phyloP scores from a whole-genome alignment of 75 land plant species.

The Adiantum capillusveneris region DNA sequence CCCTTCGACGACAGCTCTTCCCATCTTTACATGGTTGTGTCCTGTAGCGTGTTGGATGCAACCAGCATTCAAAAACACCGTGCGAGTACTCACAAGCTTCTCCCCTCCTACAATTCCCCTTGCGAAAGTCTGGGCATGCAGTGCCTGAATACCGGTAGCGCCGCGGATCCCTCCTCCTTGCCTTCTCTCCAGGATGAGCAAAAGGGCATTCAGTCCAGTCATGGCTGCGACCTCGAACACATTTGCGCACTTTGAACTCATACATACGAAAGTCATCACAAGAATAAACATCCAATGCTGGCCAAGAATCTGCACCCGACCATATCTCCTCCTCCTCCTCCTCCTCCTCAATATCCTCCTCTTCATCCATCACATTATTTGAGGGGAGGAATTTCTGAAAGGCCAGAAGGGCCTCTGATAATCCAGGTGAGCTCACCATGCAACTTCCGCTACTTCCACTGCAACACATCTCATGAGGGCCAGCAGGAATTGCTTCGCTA shows the following conservation, averaged over 20 bases:
- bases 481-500: no score
- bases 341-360: neutral
- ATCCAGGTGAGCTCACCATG: no score
- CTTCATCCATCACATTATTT: neutral
- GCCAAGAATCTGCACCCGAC: conserved; percentile 22
- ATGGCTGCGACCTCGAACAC: conserved; percentile 61
- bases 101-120: conserved; percentile 52
- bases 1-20: conserved; percentile 38
- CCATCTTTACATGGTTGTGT: conserved; percentile 83
- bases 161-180: conserved; percentile 61
- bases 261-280: conserved; percentile 74
- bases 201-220: conserved; percentile 83
- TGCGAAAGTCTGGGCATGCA: conserved; percentile 66
- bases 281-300: conserved; percentile 43
- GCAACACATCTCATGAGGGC: no score
- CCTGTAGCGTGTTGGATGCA: conserved; percentile 70
- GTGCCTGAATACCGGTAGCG: conserved; percentile 58
- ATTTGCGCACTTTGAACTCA: conserved; percentile 63
- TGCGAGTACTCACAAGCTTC: conserved; percentile 64
- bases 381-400: no score
- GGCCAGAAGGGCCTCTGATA: no score
- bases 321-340: neutral
- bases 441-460: no score
- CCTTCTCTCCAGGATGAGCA: conserved; percentile 76
- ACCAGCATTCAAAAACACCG: conserved; percentile 89